These are phyloP conservation scores for Cicer arietinum DNA, from an alignment of 306 rosid genomes.

Conservation along the genomic window DNA sequence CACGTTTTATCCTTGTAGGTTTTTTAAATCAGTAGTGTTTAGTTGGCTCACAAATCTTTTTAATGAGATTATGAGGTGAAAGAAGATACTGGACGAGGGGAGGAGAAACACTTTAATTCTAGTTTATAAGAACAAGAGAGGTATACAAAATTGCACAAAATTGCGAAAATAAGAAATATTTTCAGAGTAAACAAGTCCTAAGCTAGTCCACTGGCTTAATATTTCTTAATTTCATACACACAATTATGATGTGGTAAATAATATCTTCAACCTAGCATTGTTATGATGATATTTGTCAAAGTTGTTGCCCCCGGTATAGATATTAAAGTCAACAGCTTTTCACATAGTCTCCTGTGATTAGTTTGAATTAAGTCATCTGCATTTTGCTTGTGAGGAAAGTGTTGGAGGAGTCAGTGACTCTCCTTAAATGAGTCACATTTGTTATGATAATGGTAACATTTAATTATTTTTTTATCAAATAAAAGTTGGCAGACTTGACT, in stretches of 20 bases:
- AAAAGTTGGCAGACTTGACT: conserved; percentile 69
- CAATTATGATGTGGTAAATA: conserved; percentile 4
- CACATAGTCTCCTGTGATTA: conserved; percentile 15
- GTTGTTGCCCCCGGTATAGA: conserved; percentile 26
- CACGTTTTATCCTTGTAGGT: conserved; percentile 33
- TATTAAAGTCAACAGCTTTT: conserved; percentile 13
- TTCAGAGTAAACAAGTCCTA: background rate
- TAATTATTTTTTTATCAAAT: conserved; percentile 45
- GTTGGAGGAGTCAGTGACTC: conserved; percentile 1
- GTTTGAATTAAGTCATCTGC: conserved; percentile 18
- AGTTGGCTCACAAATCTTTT: too few species aligned
- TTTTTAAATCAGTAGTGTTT: conserved; percentile 2
- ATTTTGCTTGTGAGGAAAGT: conserved; percentile 36
- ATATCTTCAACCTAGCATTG: conserved; percentile 4
- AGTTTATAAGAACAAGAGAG: too few species aligned
- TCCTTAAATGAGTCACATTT: conserved; percentile 36
- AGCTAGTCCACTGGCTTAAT: background rate
- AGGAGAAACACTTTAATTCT: too few species aligned
- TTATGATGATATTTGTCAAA: conserved; percentile 9
- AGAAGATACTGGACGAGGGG: too few species aligned
- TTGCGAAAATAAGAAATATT: too few species aligned
- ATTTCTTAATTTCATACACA: background rate
- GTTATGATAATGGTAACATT: conserved; percentile 45
- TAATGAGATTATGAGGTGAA: too few species aligned
- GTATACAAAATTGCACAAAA: too few species aligned